Base-by-base conservation (phyloP, 306 rosid species). In the Vigna nakashimae region DNA sequence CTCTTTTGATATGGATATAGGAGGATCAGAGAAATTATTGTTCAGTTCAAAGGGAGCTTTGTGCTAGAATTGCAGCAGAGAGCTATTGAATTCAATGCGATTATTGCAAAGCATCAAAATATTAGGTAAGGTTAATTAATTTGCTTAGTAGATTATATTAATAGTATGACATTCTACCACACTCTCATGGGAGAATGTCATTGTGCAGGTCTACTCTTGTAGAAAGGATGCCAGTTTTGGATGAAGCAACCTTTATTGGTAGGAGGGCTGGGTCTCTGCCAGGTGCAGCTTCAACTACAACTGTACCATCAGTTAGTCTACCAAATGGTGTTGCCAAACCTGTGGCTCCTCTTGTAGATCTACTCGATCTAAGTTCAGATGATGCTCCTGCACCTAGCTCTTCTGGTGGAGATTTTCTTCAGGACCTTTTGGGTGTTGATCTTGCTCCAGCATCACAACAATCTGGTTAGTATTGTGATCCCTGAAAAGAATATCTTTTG, bases 51-150 rank as follows among this genome's bases (percentile, higher is more conserved):
- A 87, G 98, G 98, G 78, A 92, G 85, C 86, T 92, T 95, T 72
- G 87, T 88, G 83, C 97, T 95, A 80, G 98, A 95, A 84, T 87
- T 92, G 94, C 99, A 95, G 97, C 99, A 95, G 85, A 92, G 99
- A 88, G 91, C 98, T 85, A 87, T 88, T 9, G 99, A 95, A 78
- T 89, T 95, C 86, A 89, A 91, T 81, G 86, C 92, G 30, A 72
- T 95, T 69, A 84, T 92, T 76, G 80, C 83, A 40, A 91, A 89
- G 85, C 97, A 95, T 87, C 94, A 86, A 69, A 89, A 88, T 85
- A 95, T 95, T 75, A 91, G 97, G 99, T 92, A 81, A 73, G 68
- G 45, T 80, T 55, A 40, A 48, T 24, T 71, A 65, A 64, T 74
- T 24, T 78, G 69, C 30, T 43, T 38, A 70, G 51, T 66, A 32